Evolutionary conservation across 106 monocot species (phyloP).

Genomic region (Dendrobium officinale): DNA sequence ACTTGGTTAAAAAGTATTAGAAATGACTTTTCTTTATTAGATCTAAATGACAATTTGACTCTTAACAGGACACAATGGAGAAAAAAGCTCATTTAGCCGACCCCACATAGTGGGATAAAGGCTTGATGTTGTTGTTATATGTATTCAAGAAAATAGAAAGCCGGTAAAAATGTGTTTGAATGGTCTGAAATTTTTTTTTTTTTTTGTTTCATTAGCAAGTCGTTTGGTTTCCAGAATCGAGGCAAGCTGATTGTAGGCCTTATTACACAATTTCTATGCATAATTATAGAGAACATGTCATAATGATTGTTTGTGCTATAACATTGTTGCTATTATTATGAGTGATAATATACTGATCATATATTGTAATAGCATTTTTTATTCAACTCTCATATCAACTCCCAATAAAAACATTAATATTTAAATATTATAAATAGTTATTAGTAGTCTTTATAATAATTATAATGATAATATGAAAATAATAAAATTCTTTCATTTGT

Average conservation of each 20-base stretch:
- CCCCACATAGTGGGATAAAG: no score
- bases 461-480: constrained; percentile 1
- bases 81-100: no score
- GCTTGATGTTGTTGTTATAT: no score
- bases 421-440: neutral
- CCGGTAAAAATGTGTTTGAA: neutral
- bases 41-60: no score
- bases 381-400: neutral
- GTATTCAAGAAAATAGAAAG: neutral
- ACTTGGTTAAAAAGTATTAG: no score
- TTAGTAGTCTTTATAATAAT: neutral
- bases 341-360: neutral
- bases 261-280: neutral
- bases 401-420: neutral
- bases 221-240: neutral
- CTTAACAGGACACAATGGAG: no score
- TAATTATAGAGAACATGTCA: neutral
- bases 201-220: neutral
- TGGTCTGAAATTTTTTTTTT: neutral
- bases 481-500: neutral
- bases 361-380: neutral
- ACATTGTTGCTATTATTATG: neutral
- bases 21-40: no score
- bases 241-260: neutral
- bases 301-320: neutral